A percentile compares a stretch with the other conserved stretches of the same genome.
These are phyloP conservation scores for Lecanoromycetidae sp. DNA, from an alignment of 2,329 filamentous ascomycete species.

Conservation along the genomic window DNA sequence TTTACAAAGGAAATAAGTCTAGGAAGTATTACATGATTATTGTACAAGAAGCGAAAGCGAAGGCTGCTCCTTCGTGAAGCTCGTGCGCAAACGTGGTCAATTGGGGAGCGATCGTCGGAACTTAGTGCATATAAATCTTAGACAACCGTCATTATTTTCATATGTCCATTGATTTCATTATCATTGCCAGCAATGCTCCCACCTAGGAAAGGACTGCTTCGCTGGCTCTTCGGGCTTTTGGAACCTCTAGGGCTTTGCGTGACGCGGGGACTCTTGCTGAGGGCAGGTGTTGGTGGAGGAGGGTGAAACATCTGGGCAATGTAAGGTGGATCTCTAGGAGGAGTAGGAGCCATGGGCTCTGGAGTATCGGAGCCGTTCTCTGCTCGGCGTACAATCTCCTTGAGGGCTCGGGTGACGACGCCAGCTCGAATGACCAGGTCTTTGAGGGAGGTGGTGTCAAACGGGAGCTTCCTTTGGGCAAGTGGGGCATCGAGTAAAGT, in stretches of 20 bases:
- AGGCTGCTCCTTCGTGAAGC: slow-evolving; percentile 16
- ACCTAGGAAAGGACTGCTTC: slow-evolving; percentile 22
- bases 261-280: slow-evolving; percentile 14
- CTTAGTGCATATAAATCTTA: slow-evolving; percentile 7
- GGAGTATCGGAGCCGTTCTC: slow-evolving; percentile 30
- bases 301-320: slow-evolving; percentile 36
- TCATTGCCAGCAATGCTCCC: slow-evolving; percentile 19
- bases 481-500: slow-evolving; percentile 18
- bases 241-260: slow-evolving; percentile 15
- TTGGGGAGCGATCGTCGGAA: slow-evolving; percentile 26
- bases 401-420: slow-evolving; percentile 37
- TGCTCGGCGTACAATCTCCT: slow-evolving; percentile 38
- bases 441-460: slow-evolving; percentile 52
- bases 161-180: slow-evolving; percentile 21
- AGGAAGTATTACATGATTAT: slow-evolving; percentile 21
- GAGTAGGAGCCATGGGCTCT: slow-evolving; percentile 19
- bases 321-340: slow-evolving; percentile 33
- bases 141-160: slow-evolving; percentile 21
- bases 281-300: slow-evolving; percentile 19
- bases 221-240: slow-evolving; percentile 20
- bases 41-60: slow-evolving; percentile 9
- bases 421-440: slow-evolving; percentile 45
- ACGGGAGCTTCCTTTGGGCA: slow-evolving; percentile 45
- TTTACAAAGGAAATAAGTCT: slow-evolving; percentile 44
- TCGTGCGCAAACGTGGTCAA: slow-evolving; percentile 22